A percentile compares a stretch with the other conserved stretches of the same genome.
These are phyloP conservation scores for Acrasis kona DNA, from an alignment of 78 protist species.

Conservation along the genomic window DNA sequence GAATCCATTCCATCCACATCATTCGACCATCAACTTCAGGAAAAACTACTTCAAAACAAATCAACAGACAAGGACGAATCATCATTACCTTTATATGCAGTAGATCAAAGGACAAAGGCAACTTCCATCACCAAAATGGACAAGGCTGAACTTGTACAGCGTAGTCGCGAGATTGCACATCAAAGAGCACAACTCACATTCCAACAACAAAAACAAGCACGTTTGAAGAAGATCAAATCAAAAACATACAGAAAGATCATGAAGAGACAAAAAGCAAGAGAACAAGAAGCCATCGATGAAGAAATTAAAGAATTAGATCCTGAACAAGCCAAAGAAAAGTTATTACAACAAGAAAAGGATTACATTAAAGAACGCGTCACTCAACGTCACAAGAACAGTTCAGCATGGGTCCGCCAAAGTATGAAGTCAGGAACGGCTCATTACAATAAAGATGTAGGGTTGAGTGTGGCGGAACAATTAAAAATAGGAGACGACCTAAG, in stretches of 20 bases:
- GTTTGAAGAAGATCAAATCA: background rate
- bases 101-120: too few relatives aligned
- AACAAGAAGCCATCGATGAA: background rate
- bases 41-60: background rate
- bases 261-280: background rate
- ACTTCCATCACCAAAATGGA: background rate
- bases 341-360: background rate
- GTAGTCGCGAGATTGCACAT: background rate
- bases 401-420: background rate
- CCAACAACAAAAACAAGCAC: background rate
- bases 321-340: background rate
- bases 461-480: background rate
- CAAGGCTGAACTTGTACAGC: background rate
- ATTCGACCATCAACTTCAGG: background rate
- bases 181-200: background rate
- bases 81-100: too few relatives aligned
- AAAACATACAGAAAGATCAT: background rate
- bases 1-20: background rate
- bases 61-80: background rate
- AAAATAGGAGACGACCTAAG: background rate
- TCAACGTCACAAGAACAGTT: background rate
- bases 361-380: background rate
- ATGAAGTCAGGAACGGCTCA: background rate
- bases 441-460: background rate
- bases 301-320: background rate